Percentiles rank a stretch among this genome's conserved stretches.
These are phyloP conservation scores for Ceratobasidium papillatum DNA, from an alignment of 1,284 basidiomycete species.

Conservation along the genomic window DNA sequence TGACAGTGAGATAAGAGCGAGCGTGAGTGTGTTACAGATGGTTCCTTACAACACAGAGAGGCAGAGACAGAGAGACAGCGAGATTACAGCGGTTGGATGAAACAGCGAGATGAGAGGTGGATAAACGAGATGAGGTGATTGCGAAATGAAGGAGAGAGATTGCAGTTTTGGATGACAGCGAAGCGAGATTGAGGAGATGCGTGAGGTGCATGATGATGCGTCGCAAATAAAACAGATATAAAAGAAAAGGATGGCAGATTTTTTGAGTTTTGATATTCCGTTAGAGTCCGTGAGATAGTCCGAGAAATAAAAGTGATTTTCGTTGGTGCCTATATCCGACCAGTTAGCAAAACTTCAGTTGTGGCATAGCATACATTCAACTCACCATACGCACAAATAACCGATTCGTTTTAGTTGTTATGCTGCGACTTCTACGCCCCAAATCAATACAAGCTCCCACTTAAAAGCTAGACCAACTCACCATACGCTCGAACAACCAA, in stretches of 20 bases:
- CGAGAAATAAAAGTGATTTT: constrained; percentile 15
- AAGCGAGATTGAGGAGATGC: constrained; percentile 5
- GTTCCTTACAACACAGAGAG: not conserved
- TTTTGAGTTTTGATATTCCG: constrained; percentile 14
- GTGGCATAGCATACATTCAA: too few relatives aligned
- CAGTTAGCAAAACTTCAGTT: not conserved
- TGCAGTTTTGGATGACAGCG: too few relatives aligned
- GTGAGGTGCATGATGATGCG: not conserved
- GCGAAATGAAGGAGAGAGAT: not conserved
- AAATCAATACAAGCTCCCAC: constrained; percentile 1
- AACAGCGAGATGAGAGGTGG: too few relatives aligned
- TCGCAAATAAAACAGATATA: constrained; percentile 3
- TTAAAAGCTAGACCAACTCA: constrained; percentile 54
- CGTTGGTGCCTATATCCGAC: not conserved
- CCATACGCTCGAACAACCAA: constrained; percentile 69
- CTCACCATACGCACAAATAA: too few relatives aligned
- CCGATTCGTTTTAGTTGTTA: constrained; percentile 2
- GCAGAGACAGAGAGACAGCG: not conserved
- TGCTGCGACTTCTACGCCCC: constrained; percentile 38
- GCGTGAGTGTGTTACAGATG: not conserved
- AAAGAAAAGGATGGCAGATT: not conserved
- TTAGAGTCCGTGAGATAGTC: constrained; percentile 32
- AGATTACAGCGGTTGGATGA: not conserved
- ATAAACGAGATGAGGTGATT: constrained; percentile 1
- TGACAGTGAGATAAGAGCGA: constrained; percentile 34